Percentiles rank a stretch among this genome's conserved stretches.
These are phyloP conservation scores for Fusarium sororula DNA, from an alignment of 2,329 filamentous ascomycete species.

Conservation along the genomic window DNA sequence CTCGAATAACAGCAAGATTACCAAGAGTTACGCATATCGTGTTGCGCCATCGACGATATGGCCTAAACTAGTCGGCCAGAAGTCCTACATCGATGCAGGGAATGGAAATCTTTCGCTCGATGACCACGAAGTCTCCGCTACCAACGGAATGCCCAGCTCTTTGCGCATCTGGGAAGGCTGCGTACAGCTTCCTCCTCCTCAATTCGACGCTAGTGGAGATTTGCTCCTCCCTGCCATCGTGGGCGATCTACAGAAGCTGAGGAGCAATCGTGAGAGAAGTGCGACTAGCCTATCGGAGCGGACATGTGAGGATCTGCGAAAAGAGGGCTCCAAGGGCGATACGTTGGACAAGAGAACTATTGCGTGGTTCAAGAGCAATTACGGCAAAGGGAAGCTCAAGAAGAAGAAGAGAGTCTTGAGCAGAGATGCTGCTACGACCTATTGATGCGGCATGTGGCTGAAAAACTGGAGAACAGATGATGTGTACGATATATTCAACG, in stretches of 20 bases:
- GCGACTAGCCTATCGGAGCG: constrained; percentile 24
- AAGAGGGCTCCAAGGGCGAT: not conserved
- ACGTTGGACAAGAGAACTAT: constrained; percentile 16
- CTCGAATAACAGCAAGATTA: not conserved
- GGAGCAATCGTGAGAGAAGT: not conserved
- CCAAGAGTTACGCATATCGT: constrained; percentile 36
- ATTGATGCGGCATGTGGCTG: not conserved
- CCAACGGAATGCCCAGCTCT: not conserved
- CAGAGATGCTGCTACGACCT: constrained; percentile 15
- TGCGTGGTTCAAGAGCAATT: constrained; percentile 19
- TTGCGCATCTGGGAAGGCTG: constrained; percentile 33
- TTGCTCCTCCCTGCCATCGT: constrained; percentile 28
- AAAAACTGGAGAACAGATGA: not conserved
- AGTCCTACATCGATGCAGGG: constrained; percentile 40
- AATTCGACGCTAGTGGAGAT: constrained; percentile 19
- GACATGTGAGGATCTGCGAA: constrained; percentile 7
- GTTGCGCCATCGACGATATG: constrained; percentile 46
- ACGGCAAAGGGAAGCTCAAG: constrained; percentile 15
- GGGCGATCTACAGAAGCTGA: constrained; percentile 20
- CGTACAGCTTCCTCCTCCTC: constrained; percentile 41
- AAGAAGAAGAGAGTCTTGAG: constrained; percentile 23
- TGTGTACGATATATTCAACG: not conserved
- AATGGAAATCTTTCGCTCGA: constrained; percentile 35
- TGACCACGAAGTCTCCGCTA: constrained; percentile 22
- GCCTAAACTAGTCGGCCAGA: constrained; percentile 44